A percentile compares a stretch with the other conserved stretches of the same genome.
phyloP scores from a whole-genome alignment of 139 green algal species.

The Chlamydomonas sphaeroides region DNA sequence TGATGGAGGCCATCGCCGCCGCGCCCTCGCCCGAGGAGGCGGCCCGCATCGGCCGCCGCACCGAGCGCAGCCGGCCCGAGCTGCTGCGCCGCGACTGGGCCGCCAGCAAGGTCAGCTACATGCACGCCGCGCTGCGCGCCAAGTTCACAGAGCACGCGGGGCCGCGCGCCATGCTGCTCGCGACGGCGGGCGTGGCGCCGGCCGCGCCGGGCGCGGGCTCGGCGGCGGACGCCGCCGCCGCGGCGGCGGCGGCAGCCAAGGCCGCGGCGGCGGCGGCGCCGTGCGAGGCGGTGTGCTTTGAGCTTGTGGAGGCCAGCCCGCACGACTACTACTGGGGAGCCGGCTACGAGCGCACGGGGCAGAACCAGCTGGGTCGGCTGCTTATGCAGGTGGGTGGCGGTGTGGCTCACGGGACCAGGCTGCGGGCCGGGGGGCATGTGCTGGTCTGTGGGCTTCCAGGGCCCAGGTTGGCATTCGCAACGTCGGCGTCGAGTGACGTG shows the following conservation, averaged over 20 bases:
- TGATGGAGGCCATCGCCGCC: slow-evolving; percentile 76
- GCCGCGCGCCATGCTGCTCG: slow-evolving; percentile 82
- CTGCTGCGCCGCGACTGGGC: slow-evolving; percentile 89
- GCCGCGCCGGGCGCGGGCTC: neutral
- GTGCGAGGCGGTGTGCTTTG: neutral
- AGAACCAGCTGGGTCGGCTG: slow-evolving; percentile 89
- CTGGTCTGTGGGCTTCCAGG: neutral
- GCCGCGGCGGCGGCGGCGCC: neutral
- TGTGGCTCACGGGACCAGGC: neutral
- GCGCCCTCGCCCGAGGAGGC: slow-evolving; percentile 90
- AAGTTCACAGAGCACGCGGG: slow-evolving; percentile 88
- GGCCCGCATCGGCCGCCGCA: slow-evolving; percentile 70
- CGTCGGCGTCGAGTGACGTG: no score
- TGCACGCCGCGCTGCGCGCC: slow-evolving; percentile 79
- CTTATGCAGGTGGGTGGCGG: slow-evolving; percentile 79
- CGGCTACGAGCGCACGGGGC: slow-evolving; percentile 82
- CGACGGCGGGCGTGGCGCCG: slow-evolving; percentile 49
- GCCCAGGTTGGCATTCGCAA: neutral
- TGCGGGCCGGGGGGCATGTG: neutral
- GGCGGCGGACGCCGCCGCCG: neutral
- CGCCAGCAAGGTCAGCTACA: slow-evolving; percentile 79
- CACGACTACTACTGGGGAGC: slow-evolving; percentile 86
- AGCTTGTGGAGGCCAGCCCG: slow-evolving; percentile 54
- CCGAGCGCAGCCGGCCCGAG: slow-evolving; percentile 73
- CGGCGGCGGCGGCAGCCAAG: neutral